phyloP scores from a whole-genome alignment of 805 yeast species.

The Yarrowia sp. region DNA sequence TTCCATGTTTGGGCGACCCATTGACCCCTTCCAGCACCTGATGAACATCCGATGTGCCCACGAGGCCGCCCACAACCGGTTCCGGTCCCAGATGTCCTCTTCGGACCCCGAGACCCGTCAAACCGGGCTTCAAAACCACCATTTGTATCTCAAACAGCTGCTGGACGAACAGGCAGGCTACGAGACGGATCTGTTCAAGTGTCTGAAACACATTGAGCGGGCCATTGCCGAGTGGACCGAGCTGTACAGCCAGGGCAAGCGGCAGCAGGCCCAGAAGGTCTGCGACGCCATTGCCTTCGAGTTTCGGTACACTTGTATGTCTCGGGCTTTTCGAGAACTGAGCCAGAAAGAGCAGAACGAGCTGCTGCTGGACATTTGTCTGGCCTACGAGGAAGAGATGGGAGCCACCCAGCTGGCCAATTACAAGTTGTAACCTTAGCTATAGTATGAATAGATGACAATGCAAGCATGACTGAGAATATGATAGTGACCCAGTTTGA shows the following conservation, averaged over 20 bases:
- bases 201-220: neutral
- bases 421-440: neutral
- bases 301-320: slow-evolving; percentile 10
- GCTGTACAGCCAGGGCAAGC: neutral
- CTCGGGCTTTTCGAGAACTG: neutral
- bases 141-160: slow-evolving; percentile 3
- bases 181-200: slow-evolving; percentile 21
- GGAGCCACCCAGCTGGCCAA: neutral
- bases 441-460: neutral
- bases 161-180: slow-evolving; percentile 25
- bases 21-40: slow-evolving; percentile 26
- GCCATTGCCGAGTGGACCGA: slow-evolving; percentile 1
- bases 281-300: slow-evolving; percentile 3
- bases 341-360: slow-evolving; percentile 1
- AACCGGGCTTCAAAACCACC: neutral
- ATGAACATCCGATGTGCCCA: slow-evolving; percentile 17
- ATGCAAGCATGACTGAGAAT: too few relatives aligned
- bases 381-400: slow-evolving; percentile 13
- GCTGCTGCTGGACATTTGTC: slow-evolving; percentile 11
- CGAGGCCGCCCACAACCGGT: slow-evolving; percentile 12
- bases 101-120: neutral
- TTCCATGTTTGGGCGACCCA: slow-evolving; percentile 13
- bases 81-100: neutral
- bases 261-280: neutral
- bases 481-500: too few relatives aligned